These are phyloP conservation scores for Lactarius hengduanensis DNA, from an alignment of 768 basidiomycete species.

Conservation along the genomic window DNA sequence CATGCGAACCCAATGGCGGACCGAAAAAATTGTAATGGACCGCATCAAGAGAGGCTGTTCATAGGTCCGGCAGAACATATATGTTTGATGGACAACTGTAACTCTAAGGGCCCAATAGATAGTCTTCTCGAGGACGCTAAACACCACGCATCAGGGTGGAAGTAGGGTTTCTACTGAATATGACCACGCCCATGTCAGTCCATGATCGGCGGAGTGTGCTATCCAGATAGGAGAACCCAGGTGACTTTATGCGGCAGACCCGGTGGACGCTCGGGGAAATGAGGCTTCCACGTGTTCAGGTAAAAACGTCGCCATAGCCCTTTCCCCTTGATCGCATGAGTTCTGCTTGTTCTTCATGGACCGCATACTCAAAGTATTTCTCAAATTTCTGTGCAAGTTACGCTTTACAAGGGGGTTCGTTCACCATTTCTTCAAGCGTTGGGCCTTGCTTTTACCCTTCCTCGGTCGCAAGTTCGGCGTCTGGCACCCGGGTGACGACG, in stretches of 20 bases:
- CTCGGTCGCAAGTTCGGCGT: slow-evolving; percentile 6
- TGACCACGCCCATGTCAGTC: not conserved
- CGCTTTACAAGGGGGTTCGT: slow-evolving; percentile 2
- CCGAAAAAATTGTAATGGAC: not conserved
- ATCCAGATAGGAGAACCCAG: not conserved
- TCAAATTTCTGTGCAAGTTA: not conserved
- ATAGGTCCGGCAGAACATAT: not conserved
- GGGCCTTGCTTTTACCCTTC: slow-evolving; percentile 5
- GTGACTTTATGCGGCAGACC: not conserved
- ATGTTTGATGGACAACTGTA: not conserved
- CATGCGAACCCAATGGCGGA: not conserved
- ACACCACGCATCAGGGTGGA: no score
- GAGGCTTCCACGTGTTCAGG: not conserved
- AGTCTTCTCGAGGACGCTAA: no score
- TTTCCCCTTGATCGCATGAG: not conserved
- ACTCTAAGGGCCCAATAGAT: no score
- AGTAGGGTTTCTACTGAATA: no score
- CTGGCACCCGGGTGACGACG: not conserved
- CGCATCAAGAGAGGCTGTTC: not conserved
- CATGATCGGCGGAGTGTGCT: not conserved
- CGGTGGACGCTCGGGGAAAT: not conserved
- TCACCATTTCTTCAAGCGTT: not conserved
- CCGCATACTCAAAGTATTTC: not conserved
- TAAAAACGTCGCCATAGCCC: not conserved
- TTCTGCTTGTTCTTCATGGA: not conserved